A percentile compares a stretch with the other conserved stretches of the same genome.
Conservation (phyloP, 371 early-diverging fungal genomes). For the Syncephalastrum monosporum region DNA sequence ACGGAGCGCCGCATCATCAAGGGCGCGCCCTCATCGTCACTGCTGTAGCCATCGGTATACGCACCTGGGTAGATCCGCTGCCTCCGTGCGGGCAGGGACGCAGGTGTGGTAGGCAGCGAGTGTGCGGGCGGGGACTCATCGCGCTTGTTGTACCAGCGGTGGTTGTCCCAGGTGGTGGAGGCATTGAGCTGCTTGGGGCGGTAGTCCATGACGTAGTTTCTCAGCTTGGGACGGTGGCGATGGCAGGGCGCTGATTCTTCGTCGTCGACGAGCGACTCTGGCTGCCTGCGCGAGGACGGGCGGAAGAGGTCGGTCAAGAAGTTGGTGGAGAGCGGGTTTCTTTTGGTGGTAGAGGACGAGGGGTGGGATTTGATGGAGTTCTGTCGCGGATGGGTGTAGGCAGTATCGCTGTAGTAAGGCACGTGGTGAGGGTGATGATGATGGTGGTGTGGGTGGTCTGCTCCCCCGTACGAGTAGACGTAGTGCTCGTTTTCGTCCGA, state of each 20-base stretch:
- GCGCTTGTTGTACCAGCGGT: slow-evolving; percentile 15
- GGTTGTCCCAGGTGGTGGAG: slow-evolving; percentile 8
- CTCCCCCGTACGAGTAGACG: slow-evolving; percentile 41
- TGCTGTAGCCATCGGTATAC: slow-evolving; percentile 37
- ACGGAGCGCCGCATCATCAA: slow-evolving; percentile 16
- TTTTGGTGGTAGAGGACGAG: slow-evolving; percentile 6
- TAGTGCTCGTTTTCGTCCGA: slow-evolving; percentile 52
- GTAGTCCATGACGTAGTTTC: slow-evolving; percentile 33
- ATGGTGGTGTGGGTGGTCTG: slow-evolving; percentile 12
- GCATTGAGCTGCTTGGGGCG: slow-evolving; percentile 18
- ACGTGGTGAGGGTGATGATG: background rate
- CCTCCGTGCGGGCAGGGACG: background rate
- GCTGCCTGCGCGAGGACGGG: background rate
- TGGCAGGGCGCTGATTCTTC: slow-evolving; percentile 8
- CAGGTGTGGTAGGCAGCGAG: background rate
- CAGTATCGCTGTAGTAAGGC: too few species aligned
- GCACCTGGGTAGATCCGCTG: slow-evolving; percentile 14
- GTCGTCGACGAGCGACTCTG: slow-evolving; percentile 1
- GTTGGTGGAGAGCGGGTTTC: slow-evolving; percentile 4
- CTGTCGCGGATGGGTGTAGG: slow-evolving; percentile 20
- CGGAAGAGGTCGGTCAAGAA: slow-evolving; percentile 16
- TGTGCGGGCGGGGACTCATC: background rate
- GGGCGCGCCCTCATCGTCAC: slow-evolving; percentile 43
- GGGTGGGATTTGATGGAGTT: slow-evolving; percentile 24
- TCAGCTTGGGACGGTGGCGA: slow-evolving; percentile 24